Conservation (phyloP, 1,284 basidiomycete species). For the Polyporus tsugae region DNA sequence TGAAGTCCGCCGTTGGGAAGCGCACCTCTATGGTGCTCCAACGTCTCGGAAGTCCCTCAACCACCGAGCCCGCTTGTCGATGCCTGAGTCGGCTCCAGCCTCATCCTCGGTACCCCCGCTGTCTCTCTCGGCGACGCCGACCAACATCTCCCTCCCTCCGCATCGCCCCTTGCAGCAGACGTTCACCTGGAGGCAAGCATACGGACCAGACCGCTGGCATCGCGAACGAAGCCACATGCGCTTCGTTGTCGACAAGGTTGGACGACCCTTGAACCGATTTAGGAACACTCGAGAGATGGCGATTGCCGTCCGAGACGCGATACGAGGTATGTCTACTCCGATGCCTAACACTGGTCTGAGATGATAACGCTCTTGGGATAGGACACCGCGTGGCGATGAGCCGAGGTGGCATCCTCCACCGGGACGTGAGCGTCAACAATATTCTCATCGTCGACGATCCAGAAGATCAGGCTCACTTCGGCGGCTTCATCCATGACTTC, state of each 20-base stretch:
- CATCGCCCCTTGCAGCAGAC: constrained; percentile 21
- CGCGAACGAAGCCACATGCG: constrained; percentile 32
- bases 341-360: no score
- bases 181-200: constrained; percentile 11
- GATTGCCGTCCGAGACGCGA: constrained; percentile 20
- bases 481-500: constrained; percentile 30
- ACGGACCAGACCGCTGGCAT: constrained; percentile 1
- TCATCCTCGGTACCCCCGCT: background rate
- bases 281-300: constrained; percentile 23
- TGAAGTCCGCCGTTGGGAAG: constrained; percentile 19
- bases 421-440: constrained; percentile 27
- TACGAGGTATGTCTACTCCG: constrained; percentile 17
- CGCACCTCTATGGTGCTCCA: background rate
- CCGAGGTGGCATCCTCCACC: constrained; percentile 18
- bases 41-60: background rate
- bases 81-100: no score
- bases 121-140: background rate
- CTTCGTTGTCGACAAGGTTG: constrained; percentile 23
- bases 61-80: background rate
- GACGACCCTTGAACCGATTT: constrained; percentile 22
- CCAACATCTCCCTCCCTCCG: background rate
- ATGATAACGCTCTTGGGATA: background rate
- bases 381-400: constrained; percentile 17
- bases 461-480: background rate
- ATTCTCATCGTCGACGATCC: constrained; percentile 22